phyloP scores from a whole-genome alignment of 345 rosid species.

The Citrus cavaleriei region DNA sequence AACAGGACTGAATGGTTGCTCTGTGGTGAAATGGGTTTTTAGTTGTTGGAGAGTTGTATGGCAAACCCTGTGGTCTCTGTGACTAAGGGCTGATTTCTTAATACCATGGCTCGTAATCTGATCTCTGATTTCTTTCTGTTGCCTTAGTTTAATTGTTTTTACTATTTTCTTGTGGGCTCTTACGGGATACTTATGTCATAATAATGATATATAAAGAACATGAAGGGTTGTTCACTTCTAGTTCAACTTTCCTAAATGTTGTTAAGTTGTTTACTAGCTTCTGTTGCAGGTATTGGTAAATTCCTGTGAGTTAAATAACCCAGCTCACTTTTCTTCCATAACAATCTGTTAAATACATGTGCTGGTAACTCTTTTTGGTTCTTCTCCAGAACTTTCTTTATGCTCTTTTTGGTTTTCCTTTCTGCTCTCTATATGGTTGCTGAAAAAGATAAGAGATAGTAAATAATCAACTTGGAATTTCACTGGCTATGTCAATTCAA shows the following conservation, averaged over 20 bases:
- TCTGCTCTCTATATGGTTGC: neutral
- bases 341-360: neutral
- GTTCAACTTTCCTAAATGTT: neutral
- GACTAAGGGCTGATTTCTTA: neutral
- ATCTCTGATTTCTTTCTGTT: neutral
- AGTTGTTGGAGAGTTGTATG: neutral
- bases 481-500: neutral
- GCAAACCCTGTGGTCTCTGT: neutral
- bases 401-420: neutral
- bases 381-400: neutral
- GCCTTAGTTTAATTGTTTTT: too few species aligned
- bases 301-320: neutral
- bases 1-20: neutral
- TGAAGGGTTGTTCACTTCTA: neutral
- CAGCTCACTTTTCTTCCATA: neutral
- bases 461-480: neutral
- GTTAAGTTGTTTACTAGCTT: neutral
- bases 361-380: neutral
- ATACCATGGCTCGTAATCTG: neutral
- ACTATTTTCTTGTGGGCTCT: neutral
- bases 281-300: neutral
- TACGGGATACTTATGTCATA: neutral
- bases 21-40: neutral
- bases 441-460: neutral
- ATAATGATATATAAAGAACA: neutral